These are phyloP conservation scores for Cryomyces minteri DNA, from an alignment of 495 filamentous ascomycete genomes.

Conservation along the genomic window DNA sequence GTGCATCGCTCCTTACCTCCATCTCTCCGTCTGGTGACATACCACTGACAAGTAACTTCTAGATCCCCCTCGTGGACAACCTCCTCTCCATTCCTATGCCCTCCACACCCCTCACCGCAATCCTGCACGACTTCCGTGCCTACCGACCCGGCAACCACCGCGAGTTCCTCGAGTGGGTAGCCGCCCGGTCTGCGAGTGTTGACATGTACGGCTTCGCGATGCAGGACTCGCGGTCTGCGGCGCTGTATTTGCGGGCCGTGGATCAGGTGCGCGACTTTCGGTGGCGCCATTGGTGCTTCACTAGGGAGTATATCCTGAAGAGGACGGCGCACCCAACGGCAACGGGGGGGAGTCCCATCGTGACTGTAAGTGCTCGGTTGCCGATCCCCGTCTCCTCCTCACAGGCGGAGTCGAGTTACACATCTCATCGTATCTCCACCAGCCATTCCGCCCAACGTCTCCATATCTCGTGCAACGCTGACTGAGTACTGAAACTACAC, in stretches of 20 bases:
- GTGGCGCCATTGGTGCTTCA: conserved; percentile 90
- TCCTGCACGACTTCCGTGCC: conserved; percentile 65
- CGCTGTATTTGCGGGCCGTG: conserved; percentile 52
- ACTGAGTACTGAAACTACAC: conserved; percentile 1
- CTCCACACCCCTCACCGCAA: conserved; percentile 62
- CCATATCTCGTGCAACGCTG: neutral
- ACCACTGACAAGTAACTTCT: conserved; percentile 2
- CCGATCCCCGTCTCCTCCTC: neutral
- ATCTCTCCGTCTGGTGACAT: neutral
- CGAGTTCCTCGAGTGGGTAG: conserved; percentile 58
- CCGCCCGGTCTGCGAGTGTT: conserved; percentile 31
- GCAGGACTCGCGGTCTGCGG: conserved; percentile 26
- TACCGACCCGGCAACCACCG: conserved; percentile 78
- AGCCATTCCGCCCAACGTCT: neutral
- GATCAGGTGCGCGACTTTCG: conserved; percentile 81
- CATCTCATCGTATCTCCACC: neutral
- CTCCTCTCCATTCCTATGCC: conserved; percentile 68
- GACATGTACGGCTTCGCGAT: conserved; percentile 45
- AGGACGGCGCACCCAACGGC: conserved; percentile 68
- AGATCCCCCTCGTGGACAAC: conserved; percentile 77
- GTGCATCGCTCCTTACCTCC: conserved; percentile 6
- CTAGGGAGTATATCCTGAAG: conserved; percentile 84
- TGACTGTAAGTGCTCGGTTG: conserved; percentile 35
- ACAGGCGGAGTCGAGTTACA: neutral
- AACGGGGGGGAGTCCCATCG: conserved; percentile 80